These are phyloP conservation scores for Ogataea neopini DNA, from an alignment of 805 yeast genomes.

Conservation along the genomic window DNA sequence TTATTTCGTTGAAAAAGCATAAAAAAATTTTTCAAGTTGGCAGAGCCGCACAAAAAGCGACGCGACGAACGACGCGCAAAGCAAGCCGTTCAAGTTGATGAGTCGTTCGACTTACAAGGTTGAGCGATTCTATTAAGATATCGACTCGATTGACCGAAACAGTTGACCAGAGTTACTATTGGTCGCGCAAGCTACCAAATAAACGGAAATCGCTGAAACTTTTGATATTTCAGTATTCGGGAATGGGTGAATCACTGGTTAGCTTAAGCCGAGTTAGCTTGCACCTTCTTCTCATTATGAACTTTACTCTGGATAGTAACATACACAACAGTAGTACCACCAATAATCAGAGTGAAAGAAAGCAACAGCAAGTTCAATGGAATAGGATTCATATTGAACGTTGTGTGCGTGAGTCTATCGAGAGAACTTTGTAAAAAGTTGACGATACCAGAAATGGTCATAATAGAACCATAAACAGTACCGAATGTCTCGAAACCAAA, in stretches of 20 bases:
- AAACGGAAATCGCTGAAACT: too few species aligned
- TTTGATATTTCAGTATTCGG: too few species aligned
- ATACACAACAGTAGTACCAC: conserved; percentile 42
- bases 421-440: conserved; percentile 49
- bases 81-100: too few species aligned
- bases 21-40: not conserved
- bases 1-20: not conserved
- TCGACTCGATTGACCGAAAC: too few species aligned
- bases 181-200: too few species aligned
- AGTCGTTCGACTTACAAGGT: too few species aligned
- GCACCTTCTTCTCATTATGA: conserved; percentile 21
- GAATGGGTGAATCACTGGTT: too few species aligned
- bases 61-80: too few species aligned
- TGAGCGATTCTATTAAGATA: too few species aligned
- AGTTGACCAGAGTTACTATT: too few species aligned
- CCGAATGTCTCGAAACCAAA: conserved; percentile 65
- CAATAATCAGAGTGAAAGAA: conserved; percentile 42
- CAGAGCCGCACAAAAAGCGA: not conserved
- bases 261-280: not conserved
- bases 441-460: conserved; percentile 52
- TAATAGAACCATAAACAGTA: conserved; percentile 56
- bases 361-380: conserved; percentile 49
- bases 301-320: conserved; percentile 35
- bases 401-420: conserved; percentile 51
- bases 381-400: conserved; percentile 54